Conservation (phyloP, 768 basidiomycete genomes). For the Tricholoma bakamatsutake region DNA sequence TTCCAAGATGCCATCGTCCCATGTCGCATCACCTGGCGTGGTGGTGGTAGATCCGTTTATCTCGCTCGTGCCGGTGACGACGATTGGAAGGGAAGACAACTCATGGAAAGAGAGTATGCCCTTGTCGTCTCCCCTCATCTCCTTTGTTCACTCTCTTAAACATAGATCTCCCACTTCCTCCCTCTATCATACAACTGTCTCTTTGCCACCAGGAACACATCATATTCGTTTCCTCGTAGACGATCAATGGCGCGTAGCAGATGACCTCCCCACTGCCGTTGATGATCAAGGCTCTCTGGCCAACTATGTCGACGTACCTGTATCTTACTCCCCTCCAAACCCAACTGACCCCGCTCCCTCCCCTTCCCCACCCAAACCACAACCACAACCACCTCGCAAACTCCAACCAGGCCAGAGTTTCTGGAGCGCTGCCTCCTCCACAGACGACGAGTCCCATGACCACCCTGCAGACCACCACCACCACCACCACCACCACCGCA, state of each 20-base stretch:
- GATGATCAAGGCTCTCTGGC: conserved; percentile 93
- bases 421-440: conserved; percentile 33
- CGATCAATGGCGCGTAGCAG: conserved; percentile 73
- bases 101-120: conserved; percentile 63
- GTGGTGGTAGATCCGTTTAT: conserved; percentile 56
- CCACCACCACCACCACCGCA: conserved; percentile 3
- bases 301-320: conserved; percentile 80
- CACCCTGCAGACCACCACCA: conserved; percentile 1
- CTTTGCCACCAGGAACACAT: conserved; percentile 83
- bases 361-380: conserved; percentile 16
- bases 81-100: conserved; percentile 65
- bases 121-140: conserved; percentile 1
- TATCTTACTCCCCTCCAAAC: conserved; percentile 22
- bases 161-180: conserved; percentile 26
- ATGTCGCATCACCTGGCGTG: conserved; percentile 60
- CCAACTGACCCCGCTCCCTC: conserved; percentile 19
- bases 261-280: conserved; percentile 77
- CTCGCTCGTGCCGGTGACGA: conserved; percentile 70
- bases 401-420: conserved; percentile 32
- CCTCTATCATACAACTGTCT: conserved; percentile 32
- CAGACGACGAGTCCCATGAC: conserved; percentile 27
- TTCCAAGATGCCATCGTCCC: conserved; percentile 25
- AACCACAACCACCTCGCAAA: conserved; percentile 16
- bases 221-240: conserved; percentile 95
- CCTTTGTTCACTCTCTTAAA: conserved; percentile 2